A percentile compares a stretch with the other conserved stretches of the same genome.
These are phyloP conservation scores for Tetracladium setigerum DNA, from an alignment of 495 filamentous ascomycete species.

Conservation along the genomic window DNA sequence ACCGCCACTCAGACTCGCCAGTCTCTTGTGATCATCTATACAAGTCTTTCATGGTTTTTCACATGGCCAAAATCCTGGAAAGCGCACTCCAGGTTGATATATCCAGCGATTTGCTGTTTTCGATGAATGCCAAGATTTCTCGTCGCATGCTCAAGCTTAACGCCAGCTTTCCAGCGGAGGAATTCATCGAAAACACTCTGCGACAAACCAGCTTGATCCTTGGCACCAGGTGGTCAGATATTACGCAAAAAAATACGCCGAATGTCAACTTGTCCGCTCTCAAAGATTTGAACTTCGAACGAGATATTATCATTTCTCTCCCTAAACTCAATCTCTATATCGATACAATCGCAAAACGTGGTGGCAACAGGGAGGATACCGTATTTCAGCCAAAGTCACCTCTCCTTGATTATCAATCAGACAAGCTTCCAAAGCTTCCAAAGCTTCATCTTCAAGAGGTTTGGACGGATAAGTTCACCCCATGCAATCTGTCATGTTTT, in stretches of 20 bases:
- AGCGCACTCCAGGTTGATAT: no score
- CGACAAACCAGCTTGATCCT: no score
- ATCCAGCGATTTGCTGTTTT: slow-evolving; percentile 19
- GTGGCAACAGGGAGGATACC: not conserved
- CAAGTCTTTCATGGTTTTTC: slow-evolving; percentile 45
- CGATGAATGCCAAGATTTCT: not conserved
- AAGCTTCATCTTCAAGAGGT: no score
- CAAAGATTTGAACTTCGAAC: not conserved
- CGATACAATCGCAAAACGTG: not conserved
- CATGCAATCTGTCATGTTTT: not conserved
- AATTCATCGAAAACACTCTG: no score
- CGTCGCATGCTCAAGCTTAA: not conserved
- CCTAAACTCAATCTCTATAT: not conserved
- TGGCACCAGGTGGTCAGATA: no score
- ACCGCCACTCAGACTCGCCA: no score
- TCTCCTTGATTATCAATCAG: not conserved
- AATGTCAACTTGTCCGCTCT: not conserved
- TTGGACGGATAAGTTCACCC: not conserved
- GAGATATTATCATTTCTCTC: not conserved
- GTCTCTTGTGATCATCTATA: no score
- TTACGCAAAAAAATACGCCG: no score
- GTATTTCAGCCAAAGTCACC: not conserved
- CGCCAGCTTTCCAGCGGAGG: no score
- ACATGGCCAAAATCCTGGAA: slow-evolving; percentile 34
- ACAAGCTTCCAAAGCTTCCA: not conserved